Base-by-base conservation (phyloP, 257 asterid species). In the Solanum pinnatisectum region DNA sequence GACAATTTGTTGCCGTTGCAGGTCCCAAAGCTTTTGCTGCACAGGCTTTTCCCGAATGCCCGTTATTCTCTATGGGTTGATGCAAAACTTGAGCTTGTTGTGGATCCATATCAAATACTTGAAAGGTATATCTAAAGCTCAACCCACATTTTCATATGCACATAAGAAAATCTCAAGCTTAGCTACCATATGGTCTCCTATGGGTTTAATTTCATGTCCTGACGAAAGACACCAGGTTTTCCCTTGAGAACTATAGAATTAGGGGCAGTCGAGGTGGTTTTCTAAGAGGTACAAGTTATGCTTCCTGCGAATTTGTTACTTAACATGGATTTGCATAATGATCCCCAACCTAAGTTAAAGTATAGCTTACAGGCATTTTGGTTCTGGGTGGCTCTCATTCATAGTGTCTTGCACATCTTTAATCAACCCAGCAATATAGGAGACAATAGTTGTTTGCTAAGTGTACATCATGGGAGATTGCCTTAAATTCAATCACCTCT, bases 11-110 rank as follows among this genome's bases (percentile, higher is more conserved):
- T 46, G 23, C 44, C 83, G 73, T 87, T 86, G 78, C 96, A 96
- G 99, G 88, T 96, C 84, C 99, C 99, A 32, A 96, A 96, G 90
- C 96, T 96, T 88, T 94, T 96, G 72, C 93, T 95, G 83, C 99
- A 95, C 88, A 93, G 98, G 88, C 96, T 96, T 90, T 96, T 94
- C 84, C 99, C 98, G 4, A 94, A 92, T 91, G 93, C 96, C 40
- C 95, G 94, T 49, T 96, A 96, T 91, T 96, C 99, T 32, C 72
- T 96, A 87, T 96, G 99, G 98, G 89, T 96, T 63, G 99, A 96
- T 92, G 99, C 98, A 82, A 96, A 96, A 88, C 98, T 96, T 82
- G 97, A 96, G 91, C 96, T 96, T 63, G 95, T 95, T 86, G 98
- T 95, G 86, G 99, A 96, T 91, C 99, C 99, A 84, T 86, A 94